Base-by-base conservation (phyloP, 1,284 basidiomycete genomes). In the Moesziomyces sp. region DNA sequence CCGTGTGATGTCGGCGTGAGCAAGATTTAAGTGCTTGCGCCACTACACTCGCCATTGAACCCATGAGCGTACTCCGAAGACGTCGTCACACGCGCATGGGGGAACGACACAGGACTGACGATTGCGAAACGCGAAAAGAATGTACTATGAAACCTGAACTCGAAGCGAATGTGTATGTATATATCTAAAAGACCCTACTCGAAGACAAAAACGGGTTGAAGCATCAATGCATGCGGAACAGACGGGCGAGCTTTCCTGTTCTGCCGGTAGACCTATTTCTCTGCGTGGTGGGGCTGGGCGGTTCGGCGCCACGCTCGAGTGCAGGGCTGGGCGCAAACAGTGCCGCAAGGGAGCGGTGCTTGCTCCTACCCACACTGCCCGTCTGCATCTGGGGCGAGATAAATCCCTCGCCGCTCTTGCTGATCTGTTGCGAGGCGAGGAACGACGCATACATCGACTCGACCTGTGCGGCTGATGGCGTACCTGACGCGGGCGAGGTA, bases 381-480 rank as follows among this genome's bases (percentile, higher is more conserved):
- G 38, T 7, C 2, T 61, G 50, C 14, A 47, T 42, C 4, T 45
- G 18, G 0, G 69, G 64, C 3, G 69, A 72, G 7, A 72, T 21
- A 44, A 58, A 72, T 0, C 69, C 69, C 0, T 46, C 50, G 3
- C 69, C 69, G n/a, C 40, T 44, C 46, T 53, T 54, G 42, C 26
- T 26, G 21, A 72, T 50, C 34, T 67, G 58, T 18, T 72, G 69
- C 30, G 52, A 52, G 48, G 64, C 60, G 2, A 73, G 47, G 58
- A 68, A 68, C 13, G 70, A 64, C 23, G 56, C 46, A 35, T 73
- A 73, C 60, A 73, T 68, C 5, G 51, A 52, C 24, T 73, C 70
- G 5, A 73, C 60, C 28, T 64, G 64, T 3, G 49, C 51, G 3
- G 60, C 40, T 13, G 60, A 60, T 2, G 65, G 59, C 13, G 42